phyloP scores from a whole-genome alignment of 2,329 filamentous ascomycete species.

The Microascus cirrosus region DNA sequence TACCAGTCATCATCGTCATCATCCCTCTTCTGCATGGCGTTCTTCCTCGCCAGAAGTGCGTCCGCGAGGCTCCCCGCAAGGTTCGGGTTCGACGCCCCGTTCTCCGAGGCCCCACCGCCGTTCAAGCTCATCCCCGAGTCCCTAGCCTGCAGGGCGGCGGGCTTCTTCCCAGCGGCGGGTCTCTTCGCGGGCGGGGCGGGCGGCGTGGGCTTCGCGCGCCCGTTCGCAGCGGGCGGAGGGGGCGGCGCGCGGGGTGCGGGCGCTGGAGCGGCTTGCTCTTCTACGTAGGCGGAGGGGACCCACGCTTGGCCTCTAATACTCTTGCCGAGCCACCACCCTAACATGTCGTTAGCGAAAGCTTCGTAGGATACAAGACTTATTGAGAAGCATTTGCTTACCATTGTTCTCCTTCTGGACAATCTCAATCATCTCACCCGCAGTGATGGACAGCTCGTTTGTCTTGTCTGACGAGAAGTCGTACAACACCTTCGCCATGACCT shows the following conservation, averaged over 20 bases:
- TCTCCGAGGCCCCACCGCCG: constrained; percentile 47
- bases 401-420: constrained; percentile 93
- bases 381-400: constrained; percentile 46
- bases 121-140: constrained; percentile 60
- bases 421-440: constrained; percentile 70
- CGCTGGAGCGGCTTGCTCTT: constrained; percentile 56
- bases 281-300: constrained; percentile 88
- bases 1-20: constrained; percentile 66
- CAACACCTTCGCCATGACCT: constrained; percentile 76
- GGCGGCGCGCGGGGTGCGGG: constrained; percentile 55
- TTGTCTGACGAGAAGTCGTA: constrained; percentile 86
- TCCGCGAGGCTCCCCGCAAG: constrained; percentile 62
- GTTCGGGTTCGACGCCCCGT: constrained; percentile 53
- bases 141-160: constrained; percentile 51
- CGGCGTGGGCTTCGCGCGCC: constrained; percentile 52
- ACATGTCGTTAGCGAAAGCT: constrained; percentile 19
- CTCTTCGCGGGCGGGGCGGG: constrained; percentile 73
- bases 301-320: constrained; percentile 67
- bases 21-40: constrained; percentile 60
- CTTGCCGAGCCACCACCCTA: constrained; percentile 95
- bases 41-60: constrained; percentile 65
- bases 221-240: constrained; percentile 34
- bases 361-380: constrained; percentile 16
- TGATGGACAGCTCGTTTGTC: constrained; percentile 74
- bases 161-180: constrained; percentile 62